A percentile compares a stretch with the other conserved stretches of the same genome.
phyloP scores from a whole-genome alignment of 2,329 filamentous ascomycete genomes.

The Endoconidiophora laricicola region DNA sequence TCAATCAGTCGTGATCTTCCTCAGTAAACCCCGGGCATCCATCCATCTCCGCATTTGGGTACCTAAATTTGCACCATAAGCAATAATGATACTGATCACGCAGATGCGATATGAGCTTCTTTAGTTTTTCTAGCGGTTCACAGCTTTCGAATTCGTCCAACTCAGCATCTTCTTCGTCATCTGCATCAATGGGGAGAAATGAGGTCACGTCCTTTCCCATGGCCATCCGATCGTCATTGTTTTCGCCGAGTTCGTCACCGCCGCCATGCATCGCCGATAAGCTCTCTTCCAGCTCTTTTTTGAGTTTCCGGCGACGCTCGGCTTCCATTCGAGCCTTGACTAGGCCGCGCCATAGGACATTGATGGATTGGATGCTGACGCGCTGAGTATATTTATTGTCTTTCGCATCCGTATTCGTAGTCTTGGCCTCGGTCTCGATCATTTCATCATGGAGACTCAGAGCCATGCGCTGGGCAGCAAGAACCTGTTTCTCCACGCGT shows the following conservation, averaged over 20 bases:
- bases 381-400: conserved; percentile 16
- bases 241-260: conserved; percentile 26
- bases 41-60: conserved; percentile 58
- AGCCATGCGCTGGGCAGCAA: conserved; percentile 66
- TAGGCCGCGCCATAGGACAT: conserved; percentile 65
- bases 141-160: conserved; percentile 64
- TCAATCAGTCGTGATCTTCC: conserved; percentile 54
- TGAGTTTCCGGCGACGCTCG: conserved; percentile 49
- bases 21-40: conserved; percentile 79
- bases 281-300: conserved; percentile 49
- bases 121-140: conserved; percentile 47
- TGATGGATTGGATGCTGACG: conserved; percentile 27
- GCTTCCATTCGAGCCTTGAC: conserved; percentile 52
- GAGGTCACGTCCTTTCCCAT: conserved; percentile 39
- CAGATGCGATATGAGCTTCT: conserved; percentile 49
- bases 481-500: conserved; percentile 50
- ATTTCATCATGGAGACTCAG: conserved; percentile 55
- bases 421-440: not conserved
- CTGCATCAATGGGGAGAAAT: conserved; percentile 46
- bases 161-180: conserved; percentile 67
- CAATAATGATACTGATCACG: conserved; percentile 64
- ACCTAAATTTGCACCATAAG: conserved; percentile 88
- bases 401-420: conserved; percentile 13
- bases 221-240: conserved; percentile 55
- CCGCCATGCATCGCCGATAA: conserved; percentile 24